Evolutionary conservation across 2,329 filamentous ascomycete genomes (phyloP).

Genomic region (Myriosclerotinia scirpicola): DNA sequence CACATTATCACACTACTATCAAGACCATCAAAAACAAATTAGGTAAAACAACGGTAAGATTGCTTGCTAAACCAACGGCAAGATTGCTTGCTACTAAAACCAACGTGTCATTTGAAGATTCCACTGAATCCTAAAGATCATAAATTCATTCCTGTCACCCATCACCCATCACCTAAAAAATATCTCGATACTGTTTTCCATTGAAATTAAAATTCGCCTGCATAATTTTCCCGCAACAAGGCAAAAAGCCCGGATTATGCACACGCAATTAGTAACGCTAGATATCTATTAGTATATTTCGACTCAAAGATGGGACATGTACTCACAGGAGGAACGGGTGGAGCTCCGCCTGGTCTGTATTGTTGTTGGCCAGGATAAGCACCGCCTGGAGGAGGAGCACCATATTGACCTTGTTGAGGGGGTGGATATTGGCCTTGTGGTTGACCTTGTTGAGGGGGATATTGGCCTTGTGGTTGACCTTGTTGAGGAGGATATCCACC

Average conservation of each 20-base stretch:
- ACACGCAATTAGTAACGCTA: conserved; percentile 14
- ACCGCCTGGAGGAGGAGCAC: conserved; percentile 21
- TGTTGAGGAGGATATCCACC: conserved; percentile 32
- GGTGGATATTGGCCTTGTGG: conserved; percentile 39
- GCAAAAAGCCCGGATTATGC: background rate
- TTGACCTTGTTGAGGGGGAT: conserved; percentile 39
- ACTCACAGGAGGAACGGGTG: conserved; percentile 19
- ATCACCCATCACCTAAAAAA: conserved; percentile 3
- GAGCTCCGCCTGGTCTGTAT: conserved; percentile 16
- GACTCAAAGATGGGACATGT: background rate
- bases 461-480: conserved; percentile 35
- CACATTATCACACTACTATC: background rate
- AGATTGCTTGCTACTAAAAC: conserved; percentile 11
- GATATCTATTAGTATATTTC: background rate
- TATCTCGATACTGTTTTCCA: background rate
- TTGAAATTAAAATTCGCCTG: background rate
- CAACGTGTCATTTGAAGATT: background rate
- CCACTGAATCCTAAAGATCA: background rate
- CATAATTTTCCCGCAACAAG: background rate
- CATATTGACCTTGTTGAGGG: conserved; percentile 27
- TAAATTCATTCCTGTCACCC: conserved; percentile 5
- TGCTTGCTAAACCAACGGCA: conserved; percentile 4
- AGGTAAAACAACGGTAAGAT: conserved; percentile 1
- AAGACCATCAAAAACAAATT: background rate
- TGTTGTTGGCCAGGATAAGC: conserved; percentile 21